Evolutionary conservation across 371 early-diverging fungal genomes (phyloP).

Genomic region (Mortierella sp.): DNA sequence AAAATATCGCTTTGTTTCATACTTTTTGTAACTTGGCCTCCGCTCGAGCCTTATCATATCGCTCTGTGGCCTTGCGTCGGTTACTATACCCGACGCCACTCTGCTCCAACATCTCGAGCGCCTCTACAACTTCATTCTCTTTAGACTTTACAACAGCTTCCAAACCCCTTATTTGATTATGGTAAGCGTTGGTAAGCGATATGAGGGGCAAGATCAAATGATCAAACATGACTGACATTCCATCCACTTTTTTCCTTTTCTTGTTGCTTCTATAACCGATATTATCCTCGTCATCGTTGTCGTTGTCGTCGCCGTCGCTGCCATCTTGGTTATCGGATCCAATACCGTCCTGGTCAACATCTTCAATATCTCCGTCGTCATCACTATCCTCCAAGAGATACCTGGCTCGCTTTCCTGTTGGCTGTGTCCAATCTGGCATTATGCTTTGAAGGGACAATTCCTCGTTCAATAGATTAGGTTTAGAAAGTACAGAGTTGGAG

Average conservation of each 20-base stretch:
- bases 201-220: slow-evolving; percentile 46
- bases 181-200: slow-evolving; percentile 41
- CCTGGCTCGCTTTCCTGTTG: background rate
- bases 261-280: background rate
- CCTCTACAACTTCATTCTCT: slow-evolving; percentile 46
- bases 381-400: slow-evolving; percentile 36
- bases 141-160: slow-evolving; percentile 43
- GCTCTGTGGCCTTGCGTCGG: slow-evolving; percentile 41
- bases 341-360: background rate
- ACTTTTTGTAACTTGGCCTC: slow-evolving; percentile 39
- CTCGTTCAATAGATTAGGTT: background rate
- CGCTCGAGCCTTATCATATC: slow-evolving; percentile 24
- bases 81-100: slow-evolving; percentile 35
- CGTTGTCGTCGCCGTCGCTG: background rate
- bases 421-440: background rate
- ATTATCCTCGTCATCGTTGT: background rate
- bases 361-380: slow-evolving; percentile 20
- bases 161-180: slow-evolving; percentile 22
- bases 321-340: background rate
- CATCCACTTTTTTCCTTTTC: slow-evolving; percentile 13
- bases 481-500: background rate
- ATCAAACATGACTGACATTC: slow-evolving; percentile 38
- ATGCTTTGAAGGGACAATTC: background rate
- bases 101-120: slow-evolving; percentile 47
- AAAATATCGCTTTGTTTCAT: background rate